Conservation (phyloP, 2,329 filamentous ascomycete species). For the Penicillium oxalicum region DNA sequence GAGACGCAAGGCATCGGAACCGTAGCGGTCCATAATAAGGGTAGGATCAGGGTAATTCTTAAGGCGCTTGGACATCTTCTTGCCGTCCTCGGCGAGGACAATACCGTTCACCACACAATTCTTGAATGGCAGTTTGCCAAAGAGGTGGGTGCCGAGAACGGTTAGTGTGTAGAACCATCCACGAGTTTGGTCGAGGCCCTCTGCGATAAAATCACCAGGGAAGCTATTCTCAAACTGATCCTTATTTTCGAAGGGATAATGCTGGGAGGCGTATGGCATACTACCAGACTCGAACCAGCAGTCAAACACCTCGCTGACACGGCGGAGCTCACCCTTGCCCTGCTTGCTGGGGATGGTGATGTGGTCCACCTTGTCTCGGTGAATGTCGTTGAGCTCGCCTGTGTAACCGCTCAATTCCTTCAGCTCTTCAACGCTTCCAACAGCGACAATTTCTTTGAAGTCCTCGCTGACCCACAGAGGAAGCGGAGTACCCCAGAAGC, state of each 20-base stretch:
- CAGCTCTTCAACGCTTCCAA: slow-evolving; percentile 79
- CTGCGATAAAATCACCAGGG: slow-evolving; percentile 90
- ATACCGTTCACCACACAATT: slow-evolving; percentile 97
- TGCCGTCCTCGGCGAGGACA: slow-evolving; percentile 87
- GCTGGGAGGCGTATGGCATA: slow-evolving; percentile 87
- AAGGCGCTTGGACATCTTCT: slow-evolving; percentile 97
- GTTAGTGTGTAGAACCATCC: slow-evolving; percentile 96
- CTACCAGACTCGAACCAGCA: slow-evolving; percentile 96
- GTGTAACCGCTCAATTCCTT: slow-evolving; percentile 79
- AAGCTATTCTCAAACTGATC: slow-evolving; percentile 75
- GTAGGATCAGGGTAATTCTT: slow-evolving; percentile 93
- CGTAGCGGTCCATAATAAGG: slow-evolving; percentile 78
- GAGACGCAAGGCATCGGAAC: slow-evolving; percentile 85
- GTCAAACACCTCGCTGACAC: slow-evolving; percentile 86
- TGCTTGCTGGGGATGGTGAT: slow-evolving; percentile 89
- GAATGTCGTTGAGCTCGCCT: slow-evolving; percentile 77
- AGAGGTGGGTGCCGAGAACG: slow-evolving; percentile 82
- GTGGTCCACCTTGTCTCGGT: slow-evolving; percentile 86
- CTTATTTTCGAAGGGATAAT: slow-evolving; percentile 87
- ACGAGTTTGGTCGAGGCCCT: slow-evolving; percentile 86
- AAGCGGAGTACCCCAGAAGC: slow-evolving; percentile 93
- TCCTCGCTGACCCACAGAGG: slow-evolving; percentile 91
- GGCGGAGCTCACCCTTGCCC: slow-evolving; percentile 75
- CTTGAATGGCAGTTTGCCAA: slow-evolving; percentile 78
- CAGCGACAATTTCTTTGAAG: slow-evolving; percentile 74